A percentile compares a stretch with the other conserved stretches of the same genome.
phyloP scores from a whole-genome alignment of 1,139 yeast genomes.

The Kurtzmaniella quercitrusa region DNA sequence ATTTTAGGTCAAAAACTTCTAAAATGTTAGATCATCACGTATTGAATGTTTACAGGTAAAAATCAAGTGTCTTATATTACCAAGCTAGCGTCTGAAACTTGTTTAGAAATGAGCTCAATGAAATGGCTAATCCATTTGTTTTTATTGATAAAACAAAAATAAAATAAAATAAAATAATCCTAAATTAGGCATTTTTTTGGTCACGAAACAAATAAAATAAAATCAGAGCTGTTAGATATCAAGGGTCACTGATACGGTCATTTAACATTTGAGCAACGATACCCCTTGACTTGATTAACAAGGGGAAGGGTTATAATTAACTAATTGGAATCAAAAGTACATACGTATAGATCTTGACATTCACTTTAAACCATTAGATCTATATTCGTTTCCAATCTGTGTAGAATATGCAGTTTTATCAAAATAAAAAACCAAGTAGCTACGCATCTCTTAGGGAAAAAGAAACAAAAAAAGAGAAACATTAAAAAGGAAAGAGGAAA shows the following conservation, averaged over 20 bases:
- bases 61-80: too few species aligned
- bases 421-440: conserved; percentile 1
- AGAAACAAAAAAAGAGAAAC: conserved; percentile 2
- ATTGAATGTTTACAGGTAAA: too few species aligned
- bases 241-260: background rate
- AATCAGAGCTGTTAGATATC: background rate
- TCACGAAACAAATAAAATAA: background rate
- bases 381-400: background rate
- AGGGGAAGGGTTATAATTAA: too few species aligned
- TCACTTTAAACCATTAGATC: background rate
- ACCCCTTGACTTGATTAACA: too few species aligned
- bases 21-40: too few species aligned
- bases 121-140: background rate
- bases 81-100: background rate
- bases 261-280: too few species aligned
- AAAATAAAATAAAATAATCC: background rate
- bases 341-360: too few species aligned
- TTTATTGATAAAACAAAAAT: too few species aligned
- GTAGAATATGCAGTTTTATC: background rate
- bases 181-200: background rate
- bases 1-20: too few species aligned
- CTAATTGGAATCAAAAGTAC: too few species aligned
- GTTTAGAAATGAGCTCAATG: background rate
- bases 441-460: conserved; percentile 1
- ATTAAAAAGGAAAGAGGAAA: background rate